A percentile compares a stretch with the other conserved stretches of the same genome.
Evolutionary conservation across 164 flowering plant genomes (phyloP).

Genomic region (Houttuynia cordata): DNA sequence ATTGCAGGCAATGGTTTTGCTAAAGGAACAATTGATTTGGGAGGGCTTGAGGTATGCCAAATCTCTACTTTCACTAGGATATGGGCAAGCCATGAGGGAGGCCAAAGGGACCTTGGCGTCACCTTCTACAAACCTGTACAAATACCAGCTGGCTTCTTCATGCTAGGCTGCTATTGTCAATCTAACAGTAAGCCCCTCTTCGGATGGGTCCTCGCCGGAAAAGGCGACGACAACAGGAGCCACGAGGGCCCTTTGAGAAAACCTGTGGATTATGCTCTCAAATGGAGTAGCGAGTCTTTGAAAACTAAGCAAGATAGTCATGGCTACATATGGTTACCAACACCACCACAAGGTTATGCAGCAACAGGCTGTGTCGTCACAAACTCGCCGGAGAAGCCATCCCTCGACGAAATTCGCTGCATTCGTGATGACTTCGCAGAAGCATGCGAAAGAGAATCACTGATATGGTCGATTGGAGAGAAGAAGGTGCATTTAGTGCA

Average conservation of each 20-base stretch:
- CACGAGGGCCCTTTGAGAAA: constrained; percentile 11
- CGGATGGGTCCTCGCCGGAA: constrained; percentile 58
- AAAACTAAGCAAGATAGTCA: constrained; percentile 40
- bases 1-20: constrained; percentile 56
- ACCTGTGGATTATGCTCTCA: constrained; percentile 61
- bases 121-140: constrained; percentile 54
- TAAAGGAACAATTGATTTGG: constrained; percentile 61
- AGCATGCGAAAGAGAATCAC: constrained; percentile 25
- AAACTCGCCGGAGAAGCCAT: constrained; percentile 47
- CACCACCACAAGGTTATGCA: constrained; percentile 54
- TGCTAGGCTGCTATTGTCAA: constrained; percentile 65
- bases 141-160: constrained; percentile 50
- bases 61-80: constrained; percentile 45
- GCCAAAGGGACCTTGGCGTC: constrained; percentile 54
- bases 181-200: constrained; percentile 50
- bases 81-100: too few relatives aligned
- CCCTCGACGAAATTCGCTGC: constrained; percentile 47
- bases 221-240: constrained; percentile 13
- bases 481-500: constrained; percentile 18
- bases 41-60: constrained; percentile 49
- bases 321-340: constrained; percentile 68
- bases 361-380: constrained; percentile 57
- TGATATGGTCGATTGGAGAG: constrained; percentile 39
- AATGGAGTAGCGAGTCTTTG: constrained; percentile 46
- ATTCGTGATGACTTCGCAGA: constrained; percentile 61